phyloP scores from a whole-genome alignment of 306 rosid species.

The Carpinus fangiana region DNA sequence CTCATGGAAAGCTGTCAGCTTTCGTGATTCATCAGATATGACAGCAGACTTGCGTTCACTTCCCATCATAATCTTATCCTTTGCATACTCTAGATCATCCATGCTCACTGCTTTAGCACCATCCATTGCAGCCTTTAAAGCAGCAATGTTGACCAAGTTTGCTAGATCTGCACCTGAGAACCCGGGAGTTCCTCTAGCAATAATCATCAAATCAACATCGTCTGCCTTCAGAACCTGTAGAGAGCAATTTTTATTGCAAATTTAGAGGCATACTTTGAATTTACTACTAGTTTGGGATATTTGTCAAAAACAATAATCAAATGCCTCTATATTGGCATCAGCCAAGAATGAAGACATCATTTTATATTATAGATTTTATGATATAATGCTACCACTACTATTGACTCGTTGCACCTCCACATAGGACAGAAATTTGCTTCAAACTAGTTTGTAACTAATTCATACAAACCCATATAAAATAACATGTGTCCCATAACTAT shows the following conservation, averaged over 20 bases:
- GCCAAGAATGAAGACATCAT: background rate
- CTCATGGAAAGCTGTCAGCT: slow-evolving; percentile 79
- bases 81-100: slow-evolving; percentile 84
- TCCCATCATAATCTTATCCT: slow-evolving; percentile 93
- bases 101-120: slow-evolving; percentile 81
- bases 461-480: too few relatives aligned
- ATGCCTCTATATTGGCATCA: background rate
- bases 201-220: slow-evolving; percentile 77
- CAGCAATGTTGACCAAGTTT: slow-evolving; percentile 82
- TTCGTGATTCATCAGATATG: slow-evolving; percentile 70
- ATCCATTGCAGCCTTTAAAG: slow-evolving; percentile 89
- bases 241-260: slow-evolving; percentile 9
- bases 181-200: slow-evolving; percentile 87
- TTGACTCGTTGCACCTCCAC: background rate
- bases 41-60: slow-evolving; percentile 87
- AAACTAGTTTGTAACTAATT: too few relatives aligned
- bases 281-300: background rate
- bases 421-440: too few relatives aligned
- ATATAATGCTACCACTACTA: background rate
- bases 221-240: slow-evolving; percentile 73
- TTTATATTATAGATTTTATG: background rate
- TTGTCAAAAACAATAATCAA: background rate
- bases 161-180: slow-evolving; percentile 96
- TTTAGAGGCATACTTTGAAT: slow-evolving; percentile 3
- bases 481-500: too few relatives aligned